Conservation (phyloP, 495 filamentous ascomycete species). For the Neurospora sp. region DNA sequence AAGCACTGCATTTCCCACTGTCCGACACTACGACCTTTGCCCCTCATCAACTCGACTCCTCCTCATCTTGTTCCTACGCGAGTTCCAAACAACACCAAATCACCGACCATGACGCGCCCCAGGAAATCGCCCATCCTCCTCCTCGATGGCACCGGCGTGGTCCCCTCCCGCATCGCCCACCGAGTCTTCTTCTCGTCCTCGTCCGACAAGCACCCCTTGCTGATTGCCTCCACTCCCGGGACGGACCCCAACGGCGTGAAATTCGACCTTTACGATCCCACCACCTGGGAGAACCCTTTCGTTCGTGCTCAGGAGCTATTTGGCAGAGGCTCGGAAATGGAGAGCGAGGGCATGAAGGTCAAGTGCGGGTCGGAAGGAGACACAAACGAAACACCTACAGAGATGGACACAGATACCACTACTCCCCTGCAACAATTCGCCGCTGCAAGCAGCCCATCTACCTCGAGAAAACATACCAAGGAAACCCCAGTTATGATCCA, state of each 20-base stretch:
- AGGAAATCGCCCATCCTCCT: slow-evolving; percentile 25
- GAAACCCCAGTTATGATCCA: slow-evolving; percentile 7
- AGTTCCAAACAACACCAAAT: background rate
- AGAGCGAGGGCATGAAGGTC: background rate
- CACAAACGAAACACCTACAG: background rate
- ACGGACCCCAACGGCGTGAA: slow-evolving; percentile 16
- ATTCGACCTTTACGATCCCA: slow-evolving; percentile 39
- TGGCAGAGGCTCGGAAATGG: background rate
- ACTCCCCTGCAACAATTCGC: background rate
- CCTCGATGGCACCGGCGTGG: slow-evolving; percentile 39
- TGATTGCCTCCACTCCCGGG: slow-evolving; percentile 27
- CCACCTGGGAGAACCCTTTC: slow-evolving; percentile 29
- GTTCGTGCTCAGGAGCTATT: background rate
- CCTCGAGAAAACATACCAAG: background rate
- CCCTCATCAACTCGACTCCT: background rate
- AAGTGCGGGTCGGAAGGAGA: background rate
- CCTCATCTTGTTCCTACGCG: background rate
- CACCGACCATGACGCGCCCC: background rate
- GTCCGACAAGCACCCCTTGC: slow-evolving; percentile 13
- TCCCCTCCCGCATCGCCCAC: slow-evolving; percentile 29
- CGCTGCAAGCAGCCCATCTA: background rate
- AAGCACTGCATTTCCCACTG: background rate
- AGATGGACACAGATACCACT: background rate
- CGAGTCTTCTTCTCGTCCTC: slow-evolving; percentile 18
- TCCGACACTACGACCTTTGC: background rate